Evolutionary conservation across 2,329 filamentous ascomycete genomes (phyloP).

Genomic region (Apiospora saccharicola): DNA sequence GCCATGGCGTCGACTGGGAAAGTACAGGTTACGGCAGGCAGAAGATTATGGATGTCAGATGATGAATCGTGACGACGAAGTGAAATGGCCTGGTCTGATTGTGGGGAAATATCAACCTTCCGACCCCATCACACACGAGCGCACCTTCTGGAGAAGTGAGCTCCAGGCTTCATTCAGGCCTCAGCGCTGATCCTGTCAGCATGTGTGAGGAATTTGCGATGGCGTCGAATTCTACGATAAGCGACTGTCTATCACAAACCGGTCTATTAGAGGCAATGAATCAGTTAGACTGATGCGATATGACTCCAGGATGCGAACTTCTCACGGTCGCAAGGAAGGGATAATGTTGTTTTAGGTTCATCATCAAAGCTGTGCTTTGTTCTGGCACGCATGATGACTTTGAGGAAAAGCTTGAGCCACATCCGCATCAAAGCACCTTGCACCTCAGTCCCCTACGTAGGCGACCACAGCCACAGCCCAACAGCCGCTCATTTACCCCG

Average conservation of each 20-base stretch:
- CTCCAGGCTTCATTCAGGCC: constrained; percentile 20
- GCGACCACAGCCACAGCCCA: not conserved
- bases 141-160: constrained; percentile 3
- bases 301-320: constrained; percentile 1
- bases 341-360: constrained; percentile 15
- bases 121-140: constrained; percentile 3
- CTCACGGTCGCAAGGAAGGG: constrained; percentile 15
- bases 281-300: constrained; percentile 6
- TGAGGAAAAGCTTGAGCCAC: constrained; percentile 19
- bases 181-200: not conserved
- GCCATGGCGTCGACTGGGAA: constrained; percentile 53
- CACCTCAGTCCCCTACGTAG: not conserved
- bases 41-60: not conserved
- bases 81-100: not conserved
- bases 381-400: not conserved
- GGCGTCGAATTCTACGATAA: constrained; percentile 15
- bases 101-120: not conserved
- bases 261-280: not conserved
- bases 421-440: constrained; percentile 4
- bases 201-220: not conserved
- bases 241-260: constrained; percentile 17
- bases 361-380: not conserved
- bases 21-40: not conserved
- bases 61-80: constrained; percentile 10
- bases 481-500: not conserved